phyloP scores from a whole-genome alignment of 192 early-diverging fungal species.

The Tieghemiomyces parasiticus region DNA sequence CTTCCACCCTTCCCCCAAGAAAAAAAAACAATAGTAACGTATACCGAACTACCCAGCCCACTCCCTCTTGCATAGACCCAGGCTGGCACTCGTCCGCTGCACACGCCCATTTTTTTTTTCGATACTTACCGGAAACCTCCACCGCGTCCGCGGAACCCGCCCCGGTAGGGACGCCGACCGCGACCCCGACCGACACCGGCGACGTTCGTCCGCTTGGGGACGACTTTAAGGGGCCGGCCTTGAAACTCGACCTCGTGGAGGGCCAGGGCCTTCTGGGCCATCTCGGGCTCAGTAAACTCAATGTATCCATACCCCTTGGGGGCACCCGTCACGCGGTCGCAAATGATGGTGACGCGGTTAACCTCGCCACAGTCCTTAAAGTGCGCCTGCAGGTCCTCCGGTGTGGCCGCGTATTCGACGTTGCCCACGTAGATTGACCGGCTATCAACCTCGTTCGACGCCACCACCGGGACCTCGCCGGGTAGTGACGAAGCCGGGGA shows the following conservation, averaged over 20 bases:
- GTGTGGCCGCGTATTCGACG: conserved; percentile 88
- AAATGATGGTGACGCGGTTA: conserved; percentile 91
- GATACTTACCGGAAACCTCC: conserved; percentile 13
- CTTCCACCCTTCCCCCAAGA: no score
- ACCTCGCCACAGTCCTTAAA: conserved; percentile 93
- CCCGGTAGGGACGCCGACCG: conserved; percentile 50
- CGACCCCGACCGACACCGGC: conserved; percentile 75
- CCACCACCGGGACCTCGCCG: background rate
- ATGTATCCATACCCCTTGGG: conserved; percentile 91
- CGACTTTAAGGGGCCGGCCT: conserved; percentile 68
- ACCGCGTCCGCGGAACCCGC: conserved; percentile 51
- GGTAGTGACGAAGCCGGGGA: background rate
- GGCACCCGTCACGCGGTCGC: conserved; percentile 85
- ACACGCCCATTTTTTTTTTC: no score
- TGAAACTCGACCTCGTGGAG: conserved; percentile 85
- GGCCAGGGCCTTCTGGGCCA: conserved; percentile 67
- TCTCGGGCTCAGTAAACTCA: conserved; percentile 78
- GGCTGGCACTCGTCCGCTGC: no score
- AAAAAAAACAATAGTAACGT: no score
- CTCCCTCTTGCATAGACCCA: no score
- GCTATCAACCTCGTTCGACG: conserved; percentile 42
- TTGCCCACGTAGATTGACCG: conserved; percentile 93
- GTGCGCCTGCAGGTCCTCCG: conserved; percentile 88
- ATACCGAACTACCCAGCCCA: no score
- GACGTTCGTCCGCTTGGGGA: conserved; percentile 87